Evolutionary conservation across 257 asterid genomes (phyloP), one percentile per base, ranked within the genome.

Genomic region (Fraxinus cuspidata): DNA sequence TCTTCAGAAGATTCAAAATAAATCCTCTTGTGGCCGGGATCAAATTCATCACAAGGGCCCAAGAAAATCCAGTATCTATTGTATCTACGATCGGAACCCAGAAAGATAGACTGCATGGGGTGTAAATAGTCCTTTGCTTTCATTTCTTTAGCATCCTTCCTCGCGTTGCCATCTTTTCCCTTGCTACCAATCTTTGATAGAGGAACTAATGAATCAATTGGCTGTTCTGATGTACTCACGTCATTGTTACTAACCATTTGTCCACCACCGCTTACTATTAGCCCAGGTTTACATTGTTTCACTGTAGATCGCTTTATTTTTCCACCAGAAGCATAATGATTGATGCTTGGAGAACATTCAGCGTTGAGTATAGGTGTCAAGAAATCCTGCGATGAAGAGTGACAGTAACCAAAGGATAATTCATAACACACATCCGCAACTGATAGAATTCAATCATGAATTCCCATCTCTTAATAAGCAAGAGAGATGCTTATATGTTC

Each of bases 1-100:
- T 93, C 98, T 82, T 96, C 99, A 9, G 99, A 96, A 79, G 97
- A 93, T 84, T 96, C 99, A 75, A 96, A 96, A 88, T 96, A 96
- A 81, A 96, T 89, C 83, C 98, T 89, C 87, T 90, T 88, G 83
- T 96, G 99, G 47, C 99, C 99, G 74, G 97, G 97, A 88, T 96
- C 99, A 73, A 70, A 76, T 73, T 88, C 96, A 86, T 88, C 85
- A 84, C 99, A 96, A 83, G 99, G 99, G 58, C 99, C 99, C 90
- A 96, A 87, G 87, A 96, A 92, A 71, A 96, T 84, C 99, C 99
- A 96, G 86, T 96, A 96, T 87, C 94, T 90, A 82, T 96, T 96
- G 87, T 93, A 96, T 88, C 99, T 90, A 77, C 98, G 97, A 86
- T 96, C 99, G 64, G 98, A 92, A 69, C 99, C 99, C 73, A 96